Evolutionary conservation across 1,284 basidiomycete species (phyloP).

Genomic region (Hortiboletus rubellus): DNA sequence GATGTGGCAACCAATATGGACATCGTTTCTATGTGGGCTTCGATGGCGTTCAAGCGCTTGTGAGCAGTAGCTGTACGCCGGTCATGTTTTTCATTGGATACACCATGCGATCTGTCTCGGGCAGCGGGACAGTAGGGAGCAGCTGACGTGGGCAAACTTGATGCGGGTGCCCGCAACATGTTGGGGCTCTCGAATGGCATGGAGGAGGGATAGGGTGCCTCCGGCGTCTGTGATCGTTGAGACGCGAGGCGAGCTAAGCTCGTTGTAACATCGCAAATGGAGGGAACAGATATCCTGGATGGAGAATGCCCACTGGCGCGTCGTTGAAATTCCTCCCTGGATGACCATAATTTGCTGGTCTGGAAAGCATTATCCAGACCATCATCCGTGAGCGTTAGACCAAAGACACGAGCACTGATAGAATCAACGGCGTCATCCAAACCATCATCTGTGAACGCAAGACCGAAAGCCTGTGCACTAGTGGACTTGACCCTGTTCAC

Average conservation of each 20-base stretch:
- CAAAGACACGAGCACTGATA: background rate
- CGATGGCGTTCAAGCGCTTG: background rate
- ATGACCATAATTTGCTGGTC: background rate
- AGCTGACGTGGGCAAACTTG: background rate
- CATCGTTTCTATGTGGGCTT: background rate
- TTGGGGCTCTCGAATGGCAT: background rate
- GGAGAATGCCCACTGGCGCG: background rate
- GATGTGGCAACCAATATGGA: background rate
- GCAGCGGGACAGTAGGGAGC: background rate
- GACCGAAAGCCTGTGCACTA: background rate
- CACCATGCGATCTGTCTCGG: too few species aligned
- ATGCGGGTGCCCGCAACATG: background rate
- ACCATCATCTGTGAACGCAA: background rate
- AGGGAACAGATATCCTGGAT: background rate
- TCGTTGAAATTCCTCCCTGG: background rate
- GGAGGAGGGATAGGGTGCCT: background rate
- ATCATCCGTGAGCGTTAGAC: background rate
- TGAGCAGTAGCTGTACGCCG: background rate
- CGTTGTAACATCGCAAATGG: background rate
- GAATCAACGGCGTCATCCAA: background rate
- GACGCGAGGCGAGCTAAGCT: background rate
- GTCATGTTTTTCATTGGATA: too few species aligned
- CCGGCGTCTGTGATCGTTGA: background rate
- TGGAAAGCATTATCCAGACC: background rate
- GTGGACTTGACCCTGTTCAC: background rate